Evolutionary conservation across 345 rosid genomes (phyloP), one percentile per base, ranked within the genome.

Genomic region (Rhodomyrtus tomentosa): DNA sequence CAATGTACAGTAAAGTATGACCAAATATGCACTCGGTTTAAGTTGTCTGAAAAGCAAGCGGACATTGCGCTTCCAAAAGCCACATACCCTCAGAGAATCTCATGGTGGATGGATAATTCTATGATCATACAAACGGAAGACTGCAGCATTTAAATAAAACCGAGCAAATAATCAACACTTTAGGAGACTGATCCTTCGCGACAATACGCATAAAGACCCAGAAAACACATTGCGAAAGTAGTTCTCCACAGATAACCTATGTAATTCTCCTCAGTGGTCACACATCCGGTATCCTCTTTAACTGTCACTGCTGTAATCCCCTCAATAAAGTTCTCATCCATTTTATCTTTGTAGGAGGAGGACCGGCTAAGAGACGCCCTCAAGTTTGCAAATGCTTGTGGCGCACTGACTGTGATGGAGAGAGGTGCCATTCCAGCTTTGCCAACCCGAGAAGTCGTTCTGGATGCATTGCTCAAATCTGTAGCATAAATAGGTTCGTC

Each of bases 381-480:
- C 4, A 87, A 86, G 88, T 97, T 94, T 90, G 96, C 99, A 14
- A 97, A 97, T 79, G 98, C 93, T 2, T 97, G 99, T 15, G 99
- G 98, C 38, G 99, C 99, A 51, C 89, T 97, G 87, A 93, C 99
- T 0, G 99, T 95, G 50, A 95, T 79, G 29, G 96, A 91, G 85
- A 92, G 99, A 91, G 99, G 98, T 36, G 98, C 98, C 16, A 97
- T 97, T 50, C 98, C 99, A 0, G 98, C 98, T 3, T 90, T 97
- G 90, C 98, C 99, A 21, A 94, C 96, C 0, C 90, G 81, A 89
- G 94, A 94, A 89, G 92, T 93, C 80, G 98, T 95, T 15, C 89
- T 89, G 81, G 83, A 88, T 79, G 89, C 94, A 59, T 55, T 95
- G 38, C 88, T 93, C 11, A 89, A 91, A 74, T 51, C 88, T 10